Conservation (phyloP, 257 asterid genomes). For the Echites panduratus region DNA sequence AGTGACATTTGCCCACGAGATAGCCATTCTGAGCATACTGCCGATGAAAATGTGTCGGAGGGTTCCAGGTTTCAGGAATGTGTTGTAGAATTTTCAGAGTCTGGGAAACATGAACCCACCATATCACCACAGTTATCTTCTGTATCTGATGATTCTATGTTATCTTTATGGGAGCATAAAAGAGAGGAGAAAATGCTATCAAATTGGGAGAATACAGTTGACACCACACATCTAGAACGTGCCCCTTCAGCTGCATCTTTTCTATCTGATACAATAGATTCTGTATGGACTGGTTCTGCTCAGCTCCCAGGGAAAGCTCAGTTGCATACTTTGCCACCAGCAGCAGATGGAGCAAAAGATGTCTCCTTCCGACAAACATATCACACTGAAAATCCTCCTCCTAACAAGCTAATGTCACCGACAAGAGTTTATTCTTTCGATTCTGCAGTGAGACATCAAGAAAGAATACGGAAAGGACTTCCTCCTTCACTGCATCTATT, state of each 20-base stretch:
- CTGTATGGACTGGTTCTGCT: conserved; percentile 86
- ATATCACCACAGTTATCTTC: conserved; percentile 17
- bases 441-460: conserved; percentile 77
- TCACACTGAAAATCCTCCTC: conserved; percentile 30
- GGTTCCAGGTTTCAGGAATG: conserved; percentile 27
- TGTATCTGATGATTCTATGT: conserved; percentile 19
- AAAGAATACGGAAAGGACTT: conserved; percentile 55
- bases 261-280: conserved; percentile 85
- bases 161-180: conserved; percentile 17
- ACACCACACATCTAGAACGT: conserved; percentile 37
- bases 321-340: conserved; percentile 17
- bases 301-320: conserved; percentile 27
- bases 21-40: conserved; percentile 26
- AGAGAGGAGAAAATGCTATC: conserved; percentile 16
- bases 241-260: conserved; percentile 63
- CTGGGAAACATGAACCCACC: conserved; percentile 25
- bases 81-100: conserved; percentile 20
- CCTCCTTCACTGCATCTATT: conserved; percentile 62
- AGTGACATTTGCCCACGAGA: conserved; percentile 24
- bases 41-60: conserved; percentile 31
- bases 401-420: conserved; percentile 42
- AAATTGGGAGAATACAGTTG: conserved; percentile 16
- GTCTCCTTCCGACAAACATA: conserved; percentile 19
- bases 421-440: conserved; percentile 79
- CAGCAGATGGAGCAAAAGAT: conserved; percentile 30